Evolutionary conservation across 805 yeast genomes (phyloP), one percentile per base, ranked within the genome.

Genomic region (Blastobotrys robertii): DNA sequence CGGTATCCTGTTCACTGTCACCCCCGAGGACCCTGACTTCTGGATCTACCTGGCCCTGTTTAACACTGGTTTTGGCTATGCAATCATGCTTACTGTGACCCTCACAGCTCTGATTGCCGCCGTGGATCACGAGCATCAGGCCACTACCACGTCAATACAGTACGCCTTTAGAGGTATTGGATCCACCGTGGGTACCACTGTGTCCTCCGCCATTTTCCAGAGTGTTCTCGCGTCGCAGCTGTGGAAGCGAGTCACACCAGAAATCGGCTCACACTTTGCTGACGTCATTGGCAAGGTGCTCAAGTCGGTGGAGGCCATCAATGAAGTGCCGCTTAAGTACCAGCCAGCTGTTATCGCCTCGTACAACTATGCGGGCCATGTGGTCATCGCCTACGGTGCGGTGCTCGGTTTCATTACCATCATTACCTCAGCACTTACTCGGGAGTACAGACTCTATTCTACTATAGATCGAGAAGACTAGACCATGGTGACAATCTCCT

Each of bases 91-190:
- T 47, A 84, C 94, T 0, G 75, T 83, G 2, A 77, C 88, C 0
- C 64, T 85, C 38, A 62, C 84, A 30, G 82, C 94, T 0, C 69
- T 85, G 61, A 81, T 85, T 42, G 79, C 92, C 0, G 75, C 92
- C 1, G 92, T 81, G 2, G 79, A 82, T 8, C 60, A 67, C 15
- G 70, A 73, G 41, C 73, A 70, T 54, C 95, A 85, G 60, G 95
- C 96, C 1, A 73, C 86, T 14, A 81, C 90, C 2, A 87, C 96
- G 0, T 84, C 95, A 0, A 83, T 88, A 45, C 94, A 85, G 56
- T 87, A 88, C 59, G 87, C 88, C 0, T 85, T 83, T 66, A 71
- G 94, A 55, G 80, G 90, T 8, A 79, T 87, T 1, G 95, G 94
- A 0, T 81, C 90, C n/a, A 82, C 92, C 0, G 62, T 84, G 39